Evolutionary conservation across 2,329 filamentous ascomycete species (phyloP), one percentile per base, ranked within the genome.

Genomic region (Endoconidiophora polonica): DNA sequence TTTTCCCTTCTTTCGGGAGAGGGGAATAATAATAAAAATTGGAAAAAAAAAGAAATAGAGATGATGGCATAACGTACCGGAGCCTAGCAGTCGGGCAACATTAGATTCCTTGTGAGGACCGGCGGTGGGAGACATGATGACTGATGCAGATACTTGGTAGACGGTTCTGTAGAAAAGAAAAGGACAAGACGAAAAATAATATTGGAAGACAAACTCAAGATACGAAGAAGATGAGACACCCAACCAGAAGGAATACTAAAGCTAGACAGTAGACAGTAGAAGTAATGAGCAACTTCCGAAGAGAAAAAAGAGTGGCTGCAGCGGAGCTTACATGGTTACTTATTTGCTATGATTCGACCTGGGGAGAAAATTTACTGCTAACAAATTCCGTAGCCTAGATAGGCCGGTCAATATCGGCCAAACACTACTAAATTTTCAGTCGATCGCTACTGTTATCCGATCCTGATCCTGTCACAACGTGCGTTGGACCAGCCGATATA

Each of bases 21-120:
- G 16, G 16, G 16, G 16, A 18, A 18, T 18, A 18, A 18, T 18
- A 18, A 18, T 18, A 18, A 18, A 18, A 16, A 23, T 14, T 33
- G n/a, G 26, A 20, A 33, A 12, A 50, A 45, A 7, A n/a, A 52
- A 52, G 43, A 16, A n/a, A 37, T 45, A 23, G 39, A 57, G 5
- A 29, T 9, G 29, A 18, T 10, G 7, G 29, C 12, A 10, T 3
- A 33, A 12, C 65, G 37, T 66, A 95, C 91, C 91, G 61, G 91
- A 95, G 60, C 91, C 91, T 57, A 95, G 71, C 57, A 98, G 69
- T 67, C 91, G 78, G 59, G 91, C 91, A 62, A 82, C 65, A 60
- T 85, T 87, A 52, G 88, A 94, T 73, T 98, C 91, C 69, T 76
- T 86, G 74, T 94, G 66, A 50, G 61, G 66, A 57, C 62, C 60